A percentile compares a stretch with the other conserved stretches of the same genome.
Conservation (phyloP, 352 stramenopile species). For the Phytophthora podocarpi region DNA sequence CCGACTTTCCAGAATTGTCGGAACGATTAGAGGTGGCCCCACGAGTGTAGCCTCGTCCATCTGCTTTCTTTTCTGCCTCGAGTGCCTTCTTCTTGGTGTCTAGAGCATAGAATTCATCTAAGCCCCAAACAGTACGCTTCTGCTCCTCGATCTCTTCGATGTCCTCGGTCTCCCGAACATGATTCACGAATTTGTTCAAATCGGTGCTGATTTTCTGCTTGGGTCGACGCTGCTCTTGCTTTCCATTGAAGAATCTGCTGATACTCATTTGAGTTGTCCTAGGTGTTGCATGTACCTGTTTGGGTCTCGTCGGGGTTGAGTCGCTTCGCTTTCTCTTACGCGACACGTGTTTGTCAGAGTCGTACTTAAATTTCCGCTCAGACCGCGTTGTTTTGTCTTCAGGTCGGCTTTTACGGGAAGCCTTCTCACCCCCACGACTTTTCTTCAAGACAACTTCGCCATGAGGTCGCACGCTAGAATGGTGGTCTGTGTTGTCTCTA, state of each 20-base stretch:
- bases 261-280: constrained; percentile 15
- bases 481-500: constrained; percentile 14
- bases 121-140: constrained; percentile 12
- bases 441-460: constrained; percentile 15
- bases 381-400: not conserved
- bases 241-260: constrained; percentile 30
- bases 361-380: constrained; percentile 4
- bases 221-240: constrained; percentile 5
- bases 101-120: constrained; percentile 42
- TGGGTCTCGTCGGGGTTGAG: not conserved
- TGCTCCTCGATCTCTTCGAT: constrained; percentile 37
- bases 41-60: not conserved
- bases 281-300: not conserved
- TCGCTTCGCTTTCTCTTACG: constrained; percentile 28
- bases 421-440: constrained; percentile 1
- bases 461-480: not conserved
- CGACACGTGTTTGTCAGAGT: constrained; percentile 14
- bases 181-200: constrained; percentile 34
- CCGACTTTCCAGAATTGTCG: constrained; percentile 6
- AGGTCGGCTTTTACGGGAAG: not conserved
- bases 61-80: constrained; percentile 5
- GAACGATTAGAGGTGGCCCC: not conserved
- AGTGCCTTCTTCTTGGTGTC: constrained; percentile 30
- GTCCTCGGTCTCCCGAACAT: constrained; percentile 37
- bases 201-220: constrained; percentile 29